phyloP scores from a whole-genome alignment of 2,329 filamentous ascomycete genomes.

The Fusarium chuoi region DNA sequence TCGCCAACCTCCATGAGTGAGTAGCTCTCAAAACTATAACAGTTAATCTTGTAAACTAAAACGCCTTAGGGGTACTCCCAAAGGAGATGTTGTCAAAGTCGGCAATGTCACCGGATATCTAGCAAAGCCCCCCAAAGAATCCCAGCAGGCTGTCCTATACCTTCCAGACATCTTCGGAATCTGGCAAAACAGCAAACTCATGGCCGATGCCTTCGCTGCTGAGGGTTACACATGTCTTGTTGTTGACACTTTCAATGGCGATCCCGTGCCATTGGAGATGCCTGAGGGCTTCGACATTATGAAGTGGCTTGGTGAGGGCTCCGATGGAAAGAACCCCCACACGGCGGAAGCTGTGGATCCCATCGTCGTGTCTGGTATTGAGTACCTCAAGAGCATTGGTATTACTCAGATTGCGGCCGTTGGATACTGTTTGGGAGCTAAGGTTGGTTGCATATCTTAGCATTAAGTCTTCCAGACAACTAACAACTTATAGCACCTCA shows the following conservation, averaged over 20 bases:
- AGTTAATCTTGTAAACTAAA: accelerated
- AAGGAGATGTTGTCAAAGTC: not conserved
- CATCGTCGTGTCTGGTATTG: constrained; percentile 52
- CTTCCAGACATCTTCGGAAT: constrained; percentile 61
- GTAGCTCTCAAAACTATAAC: accelerated
- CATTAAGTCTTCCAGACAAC: accelerated
- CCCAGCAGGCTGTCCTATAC: constrained; percentile 54
- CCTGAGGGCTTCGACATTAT: constrained; percentile 42
- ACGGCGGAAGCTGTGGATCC: constrained; percentile 44
- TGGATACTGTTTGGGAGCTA: constrained; percentile 82
- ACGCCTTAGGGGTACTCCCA: not conserved
- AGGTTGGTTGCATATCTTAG: constrained; percentile 53
- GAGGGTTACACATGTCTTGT: constrained; percentile 49
- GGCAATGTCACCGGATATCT: not conserved
- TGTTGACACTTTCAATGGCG: constrained; percentile 49
- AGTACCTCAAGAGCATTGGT: constrained; percentile 65
- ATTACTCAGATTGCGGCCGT: constrained; percentile 70
- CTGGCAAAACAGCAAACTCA: constrained; percentile 54
- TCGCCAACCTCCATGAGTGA: constrained; percentile 20
- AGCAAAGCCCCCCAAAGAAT: not conserved
- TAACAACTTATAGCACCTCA: constrained; percentile 64
- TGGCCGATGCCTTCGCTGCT: constrained; percentile 51
- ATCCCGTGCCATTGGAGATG: constrained; percentile 58
- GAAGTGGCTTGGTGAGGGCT: constrained; percentile 51
- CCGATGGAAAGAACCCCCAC: constrained; percentile 57